Evolutionary conservation across 768 basidiomycete genomes (phyloP).

Genomic region (Rhizopogon sp.): DNA sequence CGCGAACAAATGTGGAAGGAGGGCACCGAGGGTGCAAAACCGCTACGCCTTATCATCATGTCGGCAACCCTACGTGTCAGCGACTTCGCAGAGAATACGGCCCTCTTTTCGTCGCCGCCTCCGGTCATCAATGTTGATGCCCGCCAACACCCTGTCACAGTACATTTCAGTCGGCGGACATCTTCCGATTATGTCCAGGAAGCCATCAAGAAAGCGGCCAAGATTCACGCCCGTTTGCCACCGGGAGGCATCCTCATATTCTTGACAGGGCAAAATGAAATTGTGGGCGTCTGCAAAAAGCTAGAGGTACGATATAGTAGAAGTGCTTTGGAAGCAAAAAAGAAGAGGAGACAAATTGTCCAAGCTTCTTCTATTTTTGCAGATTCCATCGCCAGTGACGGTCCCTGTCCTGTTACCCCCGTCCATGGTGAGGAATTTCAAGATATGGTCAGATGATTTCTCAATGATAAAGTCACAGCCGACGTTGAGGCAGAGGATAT

Average conservation of each 20-base stretch:
- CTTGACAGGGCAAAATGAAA: conserved; percentile 95
- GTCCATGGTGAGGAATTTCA: conserved; percentile 12
- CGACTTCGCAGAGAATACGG: conserved; percentile 85
- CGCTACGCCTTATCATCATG: conserved; percentile 94
- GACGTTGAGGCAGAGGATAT: conserved; percentile 81
- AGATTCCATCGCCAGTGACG: conserved; percentile 11
- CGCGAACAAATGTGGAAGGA: conserved; percentile 88
- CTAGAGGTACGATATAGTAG: conserved; percentile 73
- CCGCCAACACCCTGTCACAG: conserved; percentile 91
- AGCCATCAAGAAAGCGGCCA: conserved; percentile 82
- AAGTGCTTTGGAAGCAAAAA: conserved; percentile 55
- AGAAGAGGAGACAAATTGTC: conserved; percentile 27
- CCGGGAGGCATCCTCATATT: conserved; percentile 92
- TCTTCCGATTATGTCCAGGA: conserved; percentile 84
- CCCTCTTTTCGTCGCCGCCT: conserved; percentile 78
- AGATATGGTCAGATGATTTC: neutral
- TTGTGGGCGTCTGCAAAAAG: conserved; percentile 75
- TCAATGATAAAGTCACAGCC: conserved; percentile 31
- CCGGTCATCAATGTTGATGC: conserved; percentile 87
- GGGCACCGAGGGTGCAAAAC: conserved; percentile 70
- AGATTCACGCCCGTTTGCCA: conserved; percentile 90
- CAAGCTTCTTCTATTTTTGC: conserved; percentile 24
- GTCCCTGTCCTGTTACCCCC: conserved; percentile 9
- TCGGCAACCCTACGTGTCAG: conserved; percentile 93
- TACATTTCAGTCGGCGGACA: conserved; percentile 90